phyloP scores from a whole-genome alignment of 2,329 filamentous ascomycete species.

The Colletotrichum sp. region DNA sequence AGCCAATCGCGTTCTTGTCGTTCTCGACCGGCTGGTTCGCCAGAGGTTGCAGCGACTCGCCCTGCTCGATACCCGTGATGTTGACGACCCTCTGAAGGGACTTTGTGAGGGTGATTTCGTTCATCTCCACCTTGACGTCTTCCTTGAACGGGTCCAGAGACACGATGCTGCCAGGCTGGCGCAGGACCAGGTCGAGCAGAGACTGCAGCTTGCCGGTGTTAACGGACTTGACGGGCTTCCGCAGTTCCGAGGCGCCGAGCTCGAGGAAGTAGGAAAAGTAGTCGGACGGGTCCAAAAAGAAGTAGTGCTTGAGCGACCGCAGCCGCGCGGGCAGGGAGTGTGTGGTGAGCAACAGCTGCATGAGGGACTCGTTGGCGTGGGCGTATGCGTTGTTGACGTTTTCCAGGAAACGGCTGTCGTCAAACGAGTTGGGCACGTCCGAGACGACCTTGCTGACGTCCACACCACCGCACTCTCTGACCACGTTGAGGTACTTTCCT shows the following conservation, averaged over 20 bases:
- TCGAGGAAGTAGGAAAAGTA: constrained; percentile 99
- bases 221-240: constrained; percentile 86
- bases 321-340: constrained; percentile 88
- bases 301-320: constrained; percentile 95
- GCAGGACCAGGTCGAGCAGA: constrained; percentile 90
- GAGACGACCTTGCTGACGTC: constrained; percentile 88
- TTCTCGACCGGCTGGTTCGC: constrained; percentile 72
- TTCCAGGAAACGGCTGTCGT: constrained; percentile 89
- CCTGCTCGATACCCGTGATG: constrained; percentile 93
- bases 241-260: constrained; percentile 85
- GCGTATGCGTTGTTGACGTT: constrained; percentile 97
- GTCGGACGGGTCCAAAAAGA: constrained; percentile 96
- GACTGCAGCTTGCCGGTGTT: constrained; percentile 95
- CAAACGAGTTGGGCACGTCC: constrained; percentile 90
- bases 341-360: constrained; percentile 89
- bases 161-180: constrained; percentile 94
- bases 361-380: constrained; percentile 90
- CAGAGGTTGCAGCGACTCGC: constrained; percentile 79
- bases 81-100: constrained; percentile 96
- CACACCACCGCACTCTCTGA: constrained; percentile 94
- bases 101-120: constrained; percentile 89
- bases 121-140: constrained; percentile 97
- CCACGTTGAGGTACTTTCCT: constrained; percentile 97
- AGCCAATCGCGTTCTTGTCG: constrained; percentile 87
- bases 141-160: constrained; percentile 97